Conservation (phyloP, 2,329 filamentous ascomycete genomes). For the Diaporthe sp. region DNA sequence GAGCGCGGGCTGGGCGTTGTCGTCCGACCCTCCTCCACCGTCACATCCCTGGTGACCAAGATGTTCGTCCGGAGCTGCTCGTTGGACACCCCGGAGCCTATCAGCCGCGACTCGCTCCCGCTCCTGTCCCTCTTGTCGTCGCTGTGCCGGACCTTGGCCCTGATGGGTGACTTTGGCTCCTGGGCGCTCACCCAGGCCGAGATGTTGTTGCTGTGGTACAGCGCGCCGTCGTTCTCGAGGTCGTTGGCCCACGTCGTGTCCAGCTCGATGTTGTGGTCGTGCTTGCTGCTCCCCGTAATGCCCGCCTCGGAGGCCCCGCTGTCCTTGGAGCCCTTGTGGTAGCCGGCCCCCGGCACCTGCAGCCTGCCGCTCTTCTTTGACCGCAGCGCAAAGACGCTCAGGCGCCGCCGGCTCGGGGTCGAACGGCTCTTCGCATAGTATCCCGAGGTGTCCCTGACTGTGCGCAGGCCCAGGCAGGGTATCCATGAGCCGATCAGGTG, state of each 20-base stretch:
- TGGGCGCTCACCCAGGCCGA: slow-evolving; percentile 39
- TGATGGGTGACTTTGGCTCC: slow-evolving; percentile 15
- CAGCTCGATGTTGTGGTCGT: not conserved
- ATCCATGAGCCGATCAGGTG: slow-evolving; percentile 47
- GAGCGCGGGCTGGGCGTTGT: slow-evolving; percentile 15
- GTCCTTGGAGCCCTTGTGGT: slow-evolving; percentile 13
- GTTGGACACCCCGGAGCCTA: slow-evolving; percentile 9
- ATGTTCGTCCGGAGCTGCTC: slow-evolving; percentile 29
- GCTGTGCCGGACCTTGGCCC: not conserved
- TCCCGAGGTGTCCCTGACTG: not conserved
- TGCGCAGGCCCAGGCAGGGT: slow-evolving; percentile 40
- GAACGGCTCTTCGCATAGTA: slow-evolving; percentile 9
- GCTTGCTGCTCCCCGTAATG: not conserved
- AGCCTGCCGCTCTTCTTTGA: slow-evolving; percentile 17
- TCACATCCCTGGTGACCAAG: slow-evolving; percentile 12
- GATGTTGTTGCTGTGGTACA: slow-evolving; percentile 36
- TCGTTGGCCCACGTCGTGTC: slow-evolving; percentile 36
- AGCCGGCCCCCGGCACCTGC: not conserved
- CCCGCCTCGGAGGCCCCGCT: slow-evolving; percentile 6
- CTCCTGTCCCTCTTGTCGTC: slow-evolving; percentile 5
- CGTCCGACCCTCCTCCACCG: slow-evolving; percentile 20
- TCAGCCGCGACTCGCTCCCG: slow-evolving; percentile 14
- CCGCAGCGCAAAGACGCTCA: slow-evolving; percentile 16
- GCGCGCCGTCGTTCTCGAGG: slow-evolving; percentile 16
- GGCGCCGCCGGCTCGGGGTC: not conserved